Base-by-base conservation (phyloP, 2,329 filamentous ascomycete genomes). In the Fusarium subtropicale region DNA sequence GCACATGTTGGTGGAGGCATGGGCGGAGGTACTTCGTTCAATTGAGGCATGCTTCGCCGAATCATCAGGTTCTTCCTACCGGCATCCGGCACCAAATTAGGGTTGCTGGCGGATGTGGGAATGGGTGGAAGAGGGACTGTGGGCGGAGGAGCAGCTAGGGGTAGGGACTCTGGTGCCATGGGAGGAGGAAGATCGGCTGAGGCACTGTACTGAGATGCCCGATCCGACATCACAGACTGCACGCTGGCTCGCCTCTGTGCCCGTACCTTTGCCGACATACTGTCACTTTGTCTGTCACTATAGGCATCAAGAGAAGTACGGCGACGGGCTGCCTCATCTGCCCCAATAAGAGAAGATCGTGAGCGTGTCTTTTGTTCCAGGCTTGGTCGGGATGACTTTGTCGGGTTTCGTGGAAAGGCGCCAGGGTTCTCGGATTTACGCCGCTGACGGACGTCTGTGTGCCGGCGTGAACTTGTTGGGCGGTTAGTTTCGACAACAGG, bases 1-100 rank as follows among this genome's bases (percentile, higher is more conserved):
- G 86, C 85, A 67, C 82, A 83, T 13, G 79, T 87, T 26, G 86
- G 86, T 7, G 86, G 86, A 9, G 86, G 86, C 16, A 81, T 84
- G 18, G 82, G 85, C 2, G 86, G 86, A 31, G 85, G 85, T 1
- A 83, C 84, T 15, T 84, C 81, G 2, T 77, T 77, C 38, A 87
- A 77, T 28, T 86, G 83, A 8, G 85, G 82, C 81, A 87, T 82
- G 75, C 85, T 87, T 57, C 82, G 80, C 28, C 84, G 79, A 54
- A 79, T 80, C 28, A 76, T 38, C 24, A 78, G 51, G 8, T 66
- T 64, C 44, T 69, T 77, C 10, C 66, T 62, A 15, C 57, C 66
- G n/a, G 48, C 54, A 7, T 76, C 74, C 2, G 64, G 56, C 51
- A 71, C 68, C 20, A 69, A 63, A 30, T 69, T 60, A 18, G 69